Percentiles rank a stretch among this genome's conserved stretches.
phyloP scores from a whole-genome alignment of 768 basidiomycete genomes.

The Ramaria sp. region DNA sequence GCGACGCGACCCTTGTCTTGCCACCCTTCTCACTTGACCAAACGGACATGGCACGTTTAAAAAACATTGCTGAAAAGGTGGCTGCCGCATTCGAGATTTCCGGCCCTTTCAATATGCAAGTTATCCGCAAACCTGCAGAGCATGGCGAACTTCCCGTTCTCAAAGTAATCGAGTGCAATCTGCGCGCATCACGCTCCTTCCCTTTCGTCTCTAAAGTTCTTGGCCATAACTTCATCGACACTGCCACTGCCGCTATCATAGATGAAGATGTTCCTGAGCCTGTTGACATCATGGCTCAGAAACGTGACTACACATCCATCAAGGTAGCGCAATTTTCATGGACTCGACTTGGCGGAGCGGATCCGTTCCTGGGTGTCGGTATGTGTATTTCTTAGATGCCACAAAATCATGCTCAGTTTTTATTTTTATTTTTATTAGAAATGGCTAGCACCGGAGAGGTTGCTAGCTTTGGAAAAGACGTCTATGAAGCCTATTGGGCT shows the following conservation, averaged over 20 bases:
- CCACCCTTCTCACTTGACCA: constrained; percentile 79
- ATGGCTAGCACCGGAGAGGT: constrained; percentile 99
- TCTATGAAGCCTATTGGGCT: constrained; percentile 95
- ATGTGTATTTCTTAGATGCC: constrained; percentile 20
- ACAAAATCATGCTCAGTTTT: background rate
- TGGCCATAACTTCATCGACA: constrained; percentile 94
- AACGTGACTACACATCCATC: constrained; percentile 87
- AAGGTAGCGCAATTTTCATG: constrained; percentile 98
- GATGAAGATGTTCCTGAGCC: constrained; percentile 83
- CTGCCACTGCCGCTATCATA: constrained; percentile 80
- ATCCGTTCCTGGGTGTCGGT: constrained; percentile 95
- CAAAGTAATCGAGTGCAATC: constrained; percentile 98
- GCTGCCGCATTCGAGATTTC: constrained; percentile 92
- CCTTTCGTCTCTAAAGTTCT: constrained; percentile 99
- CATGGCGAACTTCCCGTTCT: constrained; percentile 50
- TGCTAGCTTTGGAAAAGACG: constrained; percentile 86
- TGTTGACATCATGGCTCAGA: constrained; percentile 81
- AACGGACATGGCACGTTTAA: constrained; percentile 75
- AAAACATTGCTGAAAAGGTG: constrained; percentile 91
- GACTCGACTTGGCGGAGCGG: constrained; percentile 92
- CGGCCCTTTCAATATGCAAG: constrained; percentile 99
- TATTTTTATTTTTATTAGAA: constrained; percentile 34
- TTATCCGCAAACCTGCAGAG: constrained; percentile 72
- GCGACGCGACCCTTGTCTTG: constrained; percentile 94
- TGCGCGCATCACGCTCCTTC: constrained; percentile 96